Evolutionary conservation across 768 basidiomycete genomes (phyloP).

Genomic region (Amanita rubescens): DNA sequence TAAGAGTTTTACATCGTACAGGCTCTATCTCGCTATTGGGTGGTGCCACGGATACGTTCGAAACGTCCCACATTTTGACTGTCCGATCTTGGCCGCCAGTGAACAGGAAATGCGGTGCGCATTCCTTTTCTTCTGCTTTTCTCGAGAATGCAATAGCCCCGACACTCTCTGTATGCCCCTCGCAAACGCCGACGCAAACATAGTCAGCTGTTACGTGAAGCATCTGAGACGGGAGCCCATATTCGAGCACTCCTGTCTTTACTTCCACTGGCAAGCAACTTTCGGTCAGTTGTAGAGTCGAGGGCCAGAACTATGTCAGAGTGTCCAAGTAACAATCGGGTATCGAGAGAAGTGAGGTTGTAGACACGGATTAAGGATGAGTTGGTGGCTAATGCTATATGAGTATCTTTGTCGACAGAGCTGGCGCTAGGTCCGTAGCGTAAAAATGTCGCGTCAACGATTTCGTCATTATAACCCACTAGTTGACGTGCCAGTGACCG

Average conservation of each 20-base stretch:
- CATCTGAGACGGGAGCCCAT: slow-evolving; percentile 48
- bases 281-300: slow-evolving; percentile 58
- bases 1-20: slow-evolving; percentile 63
- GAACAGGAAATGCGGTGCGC: slow-evolving; percentile 63
- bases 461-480: slow-evolving; percentile 97
- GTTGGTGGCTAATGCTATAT: slow-evolving; percentile 94
- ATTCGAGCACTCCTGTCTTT: slow-evolving; percentile 86
- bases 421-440: slow-evolving; percentile 25
- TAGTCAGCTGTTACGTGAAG: slow-evolving; percentile 35
- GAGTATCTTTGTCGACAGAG: slow-evolving; percentile 42
- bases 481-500: slow-evolving; percentile 67
- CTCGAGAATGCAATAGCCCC: slow-evolving; percentile 86
- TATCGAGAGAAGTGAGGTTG: slow-evolving; percentile 66
- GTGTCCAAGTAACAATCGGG: slow-evolving; percentile 83
- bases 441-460: slow-evolving; percentile 84
- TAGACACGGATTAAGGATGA: slow-evolving; percentile 93
- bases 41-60: slow-evolving; percentile 29
- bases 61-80: slow-evolving; percentile 98
- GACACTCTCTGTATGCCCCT: slow-evolving; percentile 91
- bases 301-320: slow-evolving; percentile 86
- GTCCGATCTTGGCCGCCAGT: slow-evolving; percentile 97
- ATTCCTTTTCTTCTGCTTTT: slow-evolving; percentile 24
- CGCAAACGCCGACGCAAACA: slow-evolving; percentile 78
- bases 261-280: slow-evolving; percentile 82
- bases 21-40: slow-evolving; percentile 20